Evolutionary conservation across 2,329 filamentous ascomycete species (phyloP).

Genomic region (Endothia cerciana): DNA sequence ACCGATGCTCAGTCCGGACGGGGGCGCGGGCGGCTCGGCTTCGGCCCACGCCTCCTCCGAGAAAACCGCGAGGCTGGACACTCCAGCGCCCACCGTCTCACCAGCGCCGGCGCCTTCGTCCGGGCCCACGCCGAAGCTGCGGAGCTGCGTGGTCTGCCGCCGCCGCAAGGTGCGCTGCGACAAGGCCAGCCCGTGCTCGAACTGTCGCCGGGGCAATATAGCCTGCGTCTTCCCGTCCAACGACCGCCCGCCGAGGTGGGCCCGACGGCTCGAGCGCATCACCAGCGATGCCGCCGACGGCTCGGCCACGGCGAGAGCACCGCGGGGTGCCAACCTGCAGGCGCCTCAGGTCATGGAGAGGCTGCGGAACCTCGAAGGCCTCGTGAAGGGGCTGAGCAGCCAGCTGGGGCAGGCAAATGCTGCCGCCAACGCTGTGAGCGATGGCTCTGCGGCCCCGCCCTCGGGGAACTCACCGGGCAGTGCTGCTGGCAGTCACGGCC

Average conservation of each 20-base stretch:
- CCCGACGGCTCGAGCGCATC: constrained; percentile 52
- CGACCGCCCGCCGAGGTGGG: constrained; percentile 58
- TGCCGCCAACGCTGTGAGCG: constrained; percentile 32
- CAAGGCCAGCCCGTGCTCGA: constrained; percentile 59
- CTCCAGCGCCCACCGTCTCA: background rate
- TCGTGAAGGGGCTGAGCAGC: constrained; percentile 54
- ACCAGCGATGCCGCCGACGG: constrained; percentile 34
- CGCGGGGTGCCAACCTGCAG: constrained; percentile 35
- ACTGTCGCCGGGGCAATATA: constrained; percentile 57
- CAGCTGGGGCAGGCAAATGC: constrained; percentile 50
- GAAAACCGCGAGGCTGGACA: constrained; percentile 30
- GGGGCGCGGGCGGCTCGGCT: constrained; percentile 16
- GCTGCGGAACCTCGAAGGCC: constrained; percentile 51
- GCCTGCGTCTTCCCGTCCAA: constrained; percentile 54
- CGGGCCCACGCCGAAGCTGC: constrained; percentile 38
- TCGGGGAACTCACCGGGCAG: constrained; percentile 37
- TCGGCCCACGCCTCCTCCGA: constrained; percentile 30
- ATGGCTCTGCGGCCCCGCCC: constrained; percentile 34
- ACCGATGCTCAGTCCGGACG: constrained; percentile 7
- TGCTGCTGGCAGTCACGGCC: constrained; percentile 32
- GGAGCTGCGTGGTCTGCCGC: constrained; percentile 56
- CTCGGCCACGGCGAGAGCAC: constrained; percentile 29
- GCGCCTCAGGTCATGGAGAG: constrained; percentile 51
- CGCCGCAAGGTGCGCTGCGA: constrained; percentile 62
- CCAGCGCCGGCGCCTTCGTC: constrained; percentile 10